Percentiles rank a stretch among this genome's conserved stretches.
These are phyloP conservation scores for Amborella trichopoda DNA, from an alignment of 164 flowering plant genomes.

Conservation along the genomic window DNA sequence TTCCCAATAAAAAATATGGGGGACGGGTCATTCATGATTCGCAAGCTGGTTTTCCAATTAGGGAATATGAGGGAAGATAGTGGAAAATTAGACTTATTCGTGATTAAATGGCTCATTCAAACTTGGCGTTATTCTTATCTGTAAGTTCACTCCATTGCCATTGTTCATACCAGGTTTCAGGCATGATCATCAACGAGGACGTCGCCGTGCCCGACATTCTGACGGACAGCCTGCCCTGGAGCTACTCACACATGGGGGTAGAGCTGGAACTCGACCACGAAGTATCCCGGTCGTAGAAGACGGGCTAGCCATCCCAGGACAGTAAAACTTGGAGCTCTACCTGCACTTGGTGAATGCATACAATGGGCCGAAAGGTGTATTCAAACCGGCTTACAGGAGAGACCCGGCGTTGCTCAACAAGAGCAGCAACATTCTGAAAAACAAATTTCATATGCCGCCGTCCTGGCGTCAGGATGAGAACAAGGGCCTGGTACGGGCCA, in stretches of 20 bases:
- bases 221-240: constrained; percentile 41
- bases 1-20: too few relatives aligned
- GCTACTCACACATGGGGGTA: constrained; percentile 62
- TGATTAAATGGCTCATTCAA: too few relatives aligned
- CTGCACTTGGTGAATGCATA: constrained; percentile 70
- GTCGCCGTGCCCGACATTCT: too few relatives aligned
- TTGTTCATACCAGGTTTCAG: too few relatives aligned
- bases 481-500: constrained; percentile 49
- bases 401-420: constrained; percentile 72
- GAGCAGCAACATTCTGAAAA: constrained; percentile 45
- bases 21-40: too few relatives aligned
- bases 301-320: constrained; percentile 16
- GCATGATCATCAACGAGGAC: too few relatives aligned
- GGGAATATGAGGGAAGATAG: too few relatives aligned
- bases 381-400: constrained; percentile 39
- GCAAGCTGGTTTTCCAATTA: too few relatives aligned
- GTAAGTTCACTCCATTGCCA: too few relatives aligned
- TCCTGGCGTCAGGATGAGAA: constrained; percentile 64
- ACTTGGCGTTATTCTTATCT: too few relatives aligned
- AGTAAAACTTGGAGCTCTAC: constrained; percentile 72
- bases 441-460: constrained; percentile 49
- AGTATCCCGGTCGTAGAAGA: constrained; percentile 51
- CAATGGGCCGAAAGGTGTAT: constrained; percentile 49
- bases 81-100: too few relatives aligned
- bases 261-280: constrained; percentile 58